Percentiles rank a stretch among this genome's conserved stretches.
These are phyloP conservation scores for Chaetomium sp. DNA, from an alignment of 2,329 filamentous ascomycete genomes.

Conservation along the genomic window DNA sequence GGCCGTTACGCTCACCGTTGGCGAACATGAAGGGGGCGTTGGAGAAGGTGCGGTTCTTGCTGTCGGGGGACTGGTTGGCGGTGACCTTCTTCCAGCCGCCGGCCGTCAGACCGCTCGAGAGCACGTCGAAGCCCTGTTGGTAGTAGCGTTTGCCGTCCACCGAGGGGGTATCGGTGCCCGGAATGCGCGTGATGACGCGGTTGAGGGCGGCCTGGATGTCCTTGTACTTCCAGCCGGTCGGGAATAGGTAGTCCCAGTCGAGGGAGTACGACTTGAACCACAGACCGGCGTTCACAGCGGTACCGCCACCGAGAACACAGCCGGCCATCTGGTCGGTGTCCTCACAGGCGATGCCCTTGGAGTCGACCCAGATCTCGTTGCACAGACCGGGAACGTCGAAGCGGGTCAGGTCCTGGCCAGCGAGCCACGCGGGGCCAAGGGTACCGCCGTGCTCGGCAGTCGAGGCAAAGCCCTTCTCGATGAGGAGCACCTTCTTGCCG, in stretches of 20 bases:
- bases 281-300: constrained; percentile 56
- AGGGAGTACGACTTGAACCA: constrained; percentile 56
- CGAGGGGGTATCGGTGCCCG: constrained; percentile 55
- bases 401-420: constrained; percentile 51
- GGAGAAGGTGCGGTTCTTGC: constrained; percentile 56
- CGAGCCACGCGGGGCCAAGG: constrained; percentile 51
- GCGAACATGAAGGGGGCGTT: constrained; percentile 59
- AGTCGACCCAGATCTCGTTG: constrained; percentile 59
- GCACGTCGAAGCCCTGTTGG: constrained; percentile 53
- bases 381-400: constrained; percentile 61
- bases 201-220: constrained; percentile 52
- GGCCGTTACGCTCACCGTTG: constrained; percentile 56
- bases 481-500: constrained; percentile 53
- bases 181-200: constrained; percentile 56
- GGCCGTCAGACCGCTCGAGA: constrained; percentile 47
- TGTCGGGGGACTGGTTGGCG: constrained; percentile 49
- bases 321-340: constrained; percentile 63
- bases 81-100: constrained; percentile 53
- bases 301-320: constrained; percentile 57
- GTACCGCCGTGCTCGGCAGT: constrained; percentile 55
- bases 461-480: constrained; percentile 49
- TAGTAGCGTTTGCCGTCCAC: constrained; percentile 56
- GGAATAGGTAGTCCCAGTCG: constrained; percentile 61
- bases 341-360: constrained; percentile 53
- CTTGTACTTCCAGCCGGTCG: constrained; percentile 55